These are phyloP conservation scores for Epichloe coenophiala DNA, from an alignment of 2,329 filamentous ascomycete species.

Conservation along the genomic window DNA sequence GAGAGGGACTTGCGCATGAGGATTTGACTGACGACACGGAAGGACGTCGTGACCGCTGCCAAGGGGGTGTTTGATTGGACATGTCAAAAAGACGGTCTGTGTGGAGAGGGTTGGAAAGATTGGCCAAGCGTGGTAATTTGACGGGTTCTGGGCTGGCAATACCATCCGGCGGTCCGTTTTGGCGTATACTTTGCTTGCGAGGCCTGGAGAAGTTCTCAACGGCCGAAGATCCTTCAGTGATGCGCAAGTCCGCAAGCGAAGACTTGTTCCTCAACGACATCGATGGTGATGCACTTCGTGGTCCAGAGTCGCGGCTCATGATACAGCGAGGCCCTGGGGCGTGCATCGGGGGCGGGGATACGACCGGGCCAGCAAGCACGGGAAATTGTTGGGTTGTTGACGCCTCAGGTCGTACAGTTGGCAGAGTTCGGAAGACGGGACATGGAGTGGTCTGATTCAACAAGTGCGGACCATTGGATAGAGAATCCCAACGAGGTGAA, in stretches of 20 bases:
- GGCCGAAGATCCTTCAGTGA: constrained; percentile 20
- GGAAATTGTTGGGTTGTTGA: neutral
- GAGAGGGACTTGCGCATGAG: constrained; percentile 31
- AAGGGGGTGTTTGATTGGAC: constrained; percentile 18
- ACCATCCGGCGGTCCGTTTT: constrained; percentile 15
- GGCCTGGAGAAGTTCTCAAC: constrained; percentile 49
- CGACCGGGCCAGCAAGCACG: neutral
- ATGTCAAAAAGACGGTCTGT: constrained; percentile 19
- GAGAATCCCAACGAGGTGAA: constrained; percentile 33
- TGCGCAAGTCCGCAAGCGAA: constrained; percentile 20
- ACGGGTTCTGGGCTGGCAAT: constrained; percentile 15
- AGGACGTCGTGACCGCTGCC: constrained; percentile 31
- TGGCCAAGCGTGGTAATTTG: constrained; percentile 14
- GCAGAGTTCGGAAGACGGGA: neutral
- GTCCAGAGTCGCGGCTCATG: constrained; percentile 6
- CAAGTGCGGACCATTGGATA: constrained; percentile 16
- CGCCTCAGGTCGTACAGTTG: constrained; percentile 2
- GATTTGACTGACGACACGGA: constrained; percentile 36
- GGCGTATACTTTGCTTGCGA: constrained; percentile 38
- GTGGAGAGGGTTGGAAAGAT: constrained; percentile 10
- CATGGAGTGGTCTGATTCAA: constrained; percentile 7
- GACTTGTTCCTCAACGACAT: constrained; percentile 18
- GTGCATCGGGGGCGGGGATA: constrained; percentile 5
- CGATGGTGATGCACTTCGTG: constrained; percentile 18
- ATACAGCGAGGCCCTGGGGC: constrained; percentile 7